phyloP scores from a whole-genome alignment of 768 basidiomycete species.

The Botryobasidium botryosum region DNA sequence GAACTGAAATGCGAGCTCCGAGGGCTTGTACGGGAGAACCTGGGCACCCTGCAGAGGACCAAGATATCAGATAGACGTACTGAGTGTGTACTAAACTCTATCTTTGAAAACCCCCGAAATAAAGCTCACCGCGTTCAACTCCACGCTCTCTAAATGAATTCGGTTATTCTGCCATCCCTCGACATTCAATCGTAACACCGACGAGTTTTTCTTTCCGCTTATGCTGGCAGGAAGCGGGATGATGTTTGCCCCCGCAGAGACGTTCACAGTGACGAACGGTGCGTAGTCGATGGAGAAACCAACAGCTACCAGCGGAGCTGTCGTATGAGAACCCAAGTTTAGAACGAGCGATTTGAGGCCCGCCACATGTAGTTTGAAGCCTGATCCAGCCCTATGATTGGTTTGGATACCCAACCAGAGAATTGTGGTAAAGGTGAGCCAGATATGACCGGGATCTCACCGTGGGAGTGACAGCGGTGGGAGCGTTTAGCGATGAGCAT shows the following conservation, averaged over 20 bases:
- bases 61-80: neutral
- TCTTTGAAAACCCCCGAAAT: neutral
- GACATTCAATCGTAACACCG: constrained; percentile 26
- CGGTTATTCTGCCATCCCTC: constrained; percentile 46
- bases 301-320: constrained; percentile 27
- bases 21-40: constrained; percentile 29
- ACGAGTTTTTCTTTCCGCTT: constrained; percentile 19
- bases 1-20: constrained; percentile 33
- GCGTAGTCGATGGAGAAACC: constrained; percentile 35
- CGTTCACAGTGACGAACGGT: constrained; percentile 30
- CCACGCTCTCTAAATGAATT: constrained; percentile 33
- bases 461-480: too few relatives aligned
- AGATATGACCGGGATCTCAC: too few relatives aligned
- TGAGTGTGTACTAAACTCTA: neutral
- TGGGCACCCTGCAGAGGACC: constrained; percentile 27
- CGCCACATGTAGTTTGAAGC: constrained; percentile 32
- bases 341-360: constrained; percentile 28
- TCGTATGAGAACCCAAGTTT: constrained; percentile 34
- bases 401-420: too few relatives aligned
- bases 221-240: constrained; percentile 23
- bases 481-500: too few relatives aligned
- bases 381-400: too few relatives aligned
- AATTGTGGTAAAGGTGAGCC: too few relatives aligned
- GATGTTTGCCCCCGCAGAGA: constrained; percentile 28
- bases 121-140: constrained; percentile 26